A percentile compares a stretch with the other conserved stretches of the same genome.
These are phyloP conservation scores for Pouteria glomerata DNA, from an alignment of 148 eudicot genomes.

Conservation along the genomic window DNA sequence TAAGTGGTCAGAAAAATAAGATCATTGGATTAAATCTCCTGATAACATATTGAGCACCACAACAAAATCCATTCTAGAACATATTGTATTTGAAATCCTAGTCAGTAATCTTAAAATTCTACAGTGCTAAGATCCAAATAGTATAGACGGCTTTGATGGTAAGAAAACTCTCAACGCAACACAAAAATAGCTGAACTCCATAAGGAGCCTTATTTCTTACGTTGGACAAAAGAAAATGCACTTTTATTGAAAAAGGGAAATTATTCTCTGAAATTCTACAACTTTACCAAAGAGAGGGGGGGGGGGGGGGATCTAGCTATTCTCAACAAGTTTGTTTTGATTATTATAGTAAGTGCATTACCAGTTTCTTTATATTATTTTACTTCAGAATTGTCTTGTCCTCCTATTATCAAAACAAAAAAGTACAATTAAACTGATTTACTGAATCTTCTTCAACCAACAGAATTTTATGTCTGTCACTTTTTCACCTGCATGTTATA, in stretches of 20 bases:
- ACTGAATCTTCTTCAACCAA: too few relatives aligned
- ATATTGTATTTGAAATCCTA: too few relatives aligned
- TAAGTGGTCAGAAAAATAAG: neutral
- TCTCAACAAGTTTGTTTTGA: neutral
- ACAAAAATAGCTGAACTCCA: neutral
- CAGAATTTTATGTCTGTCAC: neutral
- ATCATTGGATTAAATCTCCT: neutral
- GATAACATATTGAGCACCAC: neutral
- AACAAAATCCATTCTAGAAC: neutral
- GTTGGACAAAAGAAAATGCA: neutral
- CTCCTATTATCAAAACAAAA: too few relatives aligned
- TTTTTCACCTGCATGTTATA: too few relatives aligned
- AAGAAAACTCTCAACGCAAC: too few relatives aligned
- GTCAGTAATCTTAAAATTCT: too few relatives aligned
- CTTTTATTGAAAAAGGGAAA: neutral
- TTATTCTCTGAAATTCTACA: neutral
- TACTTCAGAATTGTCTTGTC: too few relatives aligned
- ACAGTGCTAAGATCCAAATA: too few relatives aligned
- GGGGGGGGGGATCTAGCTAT: neutral
- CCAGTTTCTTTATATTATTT: too few relatives aligned
- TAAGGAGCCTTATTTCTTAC: neutral
- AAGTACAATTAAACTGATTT: too few relatives aligned
- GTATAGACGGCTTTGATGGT: too few relatives aligned
- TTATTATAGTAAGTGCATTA: too few relatives aligned
- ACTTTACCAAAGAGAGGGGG: neutral